Evolutionary conservation across 192 early-diverging fungal genomes (phyloP).

Genomic region (Chytriomyces sp.): DNA sequence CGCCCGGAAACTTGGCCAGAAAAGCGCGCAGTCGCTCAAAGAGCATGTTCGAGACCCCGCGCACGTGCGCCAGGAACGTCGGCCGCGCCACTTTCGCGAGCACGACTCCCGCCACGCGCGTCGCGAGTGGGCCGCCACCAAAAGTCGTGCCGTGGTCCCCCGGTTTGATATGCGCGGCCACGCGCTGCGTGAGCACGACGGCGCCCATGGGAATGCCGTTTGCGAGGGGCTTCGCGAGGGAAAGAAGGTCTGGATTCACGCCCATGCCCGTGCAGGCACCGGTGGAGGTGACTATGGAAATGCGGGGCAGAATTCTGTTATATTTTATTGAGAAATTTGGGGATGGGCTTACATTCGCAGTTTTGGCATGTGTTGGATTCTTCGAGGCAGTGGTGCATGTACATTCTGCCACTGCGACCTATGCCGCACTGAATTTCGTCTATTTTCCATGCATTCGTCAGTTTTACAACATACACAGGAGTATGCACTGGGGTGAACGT

Average conservation of each 20-base stretch:
- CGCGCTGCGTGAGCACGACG: slow-evolving; percentile 72
- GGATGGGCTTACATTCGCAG: too few species aligned
- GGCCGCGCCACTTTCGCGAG: slow-evolving; percentile 68
- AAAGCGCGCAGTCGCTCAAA: slow-evolving; percentile 37
- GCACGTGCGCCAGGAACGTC: slow-evolving; percentile 74
- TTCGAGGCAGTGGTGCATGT: slow-evolving; percentile 69
- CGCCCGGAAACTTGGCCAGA: slow-evolving; percentile 44
- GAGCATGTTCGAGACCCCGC: slow-evolving; percentile 65
- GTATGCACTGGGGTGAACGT: slow-evolving; percentile 28
- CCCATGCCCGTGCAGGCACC: too few species aligned
- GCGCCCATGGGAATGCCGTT: slow-evolving; percentile 97
- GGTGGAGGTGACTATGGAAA: too few species aligned
- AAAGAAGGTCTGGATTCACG: slow-evolving; percentile 90
- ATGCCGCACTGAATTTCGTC: slow-evolving; percentile 74
- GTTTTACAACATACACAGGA: background rate
- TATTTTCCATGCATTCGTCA: background rate
- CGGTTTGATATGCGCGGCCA: slow-evolving; percentile 79
- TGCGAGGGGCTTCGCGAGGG: slow-evolving; percentile 95
- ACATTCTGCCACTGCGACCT: slow-evolving; percentile 86
- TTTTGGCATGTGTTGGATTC: too few species aligned
- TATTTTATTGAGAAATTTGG: too few species aligned
- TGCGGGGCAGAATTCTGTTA: too few species aligned
- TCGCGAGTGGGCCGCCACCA: slow-evolving; percentile 92
- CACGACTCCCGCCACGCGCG: slow-evolving; percentile 79
- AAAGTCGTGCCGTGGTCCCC: slow-evolving; percentile 99